A percentile compares a stretch with the other conserved stretches of the same genome.
phyloP scores from a whole-genome alignment of 2,329 filamentous ascomycete genomes.

The Penicillium sp. region DNA sequence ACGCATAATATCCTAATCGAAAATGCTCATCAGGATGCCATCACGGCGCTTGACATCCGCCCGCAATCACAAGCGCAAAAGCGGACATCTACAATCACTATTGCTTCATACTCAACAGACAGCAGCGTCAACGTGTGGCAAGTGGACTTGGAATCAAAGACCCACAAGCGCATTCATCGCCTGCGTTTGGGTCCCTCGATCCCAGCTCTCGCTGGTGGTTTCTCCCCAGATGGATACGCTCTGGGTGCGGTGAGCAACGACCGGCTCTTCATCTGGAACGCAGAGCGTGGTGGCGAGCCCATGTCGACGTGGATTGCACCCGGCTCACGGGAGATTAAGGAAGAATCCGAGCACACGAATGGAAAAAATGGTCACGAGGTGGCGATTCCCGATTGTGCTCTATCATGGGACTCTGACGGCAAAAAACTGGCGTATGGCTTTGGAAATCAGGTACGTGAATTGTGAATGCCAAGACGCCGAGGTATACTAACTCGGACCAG shows the following conservation, averaged over 20 bases:
- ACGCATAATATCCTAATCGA: slow-evolving; percentile 40
- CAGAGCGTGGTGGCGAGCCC: slow-evolving; percentile 41
- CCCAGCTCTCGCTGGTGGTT: slow-evolving; percentile 42
- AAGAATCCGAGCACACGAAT: slow-evolving; percentile 32
- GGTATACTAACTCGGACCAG: slow-evolving; percentile 20
- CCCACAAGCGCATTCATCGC: slow-evolving; percentile 35
- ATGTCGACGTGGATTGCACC: slow-evolving; percentile 41
- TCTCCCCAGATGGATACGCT: slow-evolving; percentile 47
- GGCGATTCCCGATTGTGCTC: slow-evolving; percentile 34
- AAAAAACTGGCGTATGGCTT: slow-evolving; percentile 50
- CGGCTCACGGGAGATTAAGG: slow-evolving; percentile 29
- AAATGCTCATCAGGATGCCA: slow-evolving; percentile 40
- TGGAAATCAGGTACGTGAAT: slow-evolving; percentile 44
- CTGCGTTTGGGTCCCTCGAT: slow-evolving; percentile 34
- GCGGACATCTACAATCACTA: slow-evolving; percentile 27
- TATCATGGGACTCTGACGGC: slow-evolving; percentile 53
- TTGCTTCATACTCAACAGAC: slow-evolving; percentile 46
- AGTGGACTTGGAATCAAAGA: slow-evolving; percentile 36
- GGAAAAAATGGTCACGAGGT: slow-evolving; percentile 34
- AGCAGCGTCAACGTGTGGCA: slow-evolving; percentile 46
- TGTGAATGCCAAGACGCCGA: neutral
- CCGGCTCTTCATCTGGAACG: slow-evolving; percentile 46
- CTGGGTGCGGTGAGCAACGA: slow-evolving; percentile 44
- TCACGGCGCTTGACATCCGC: slow-evolving; percentile 43
- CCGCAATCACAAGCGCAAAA: slow-evolving; percentile 29